Percentiles rank a stretch among this genome's conserved stretches.
Evolutionary conservation across 2,329 filamentous ascomycete genomes (phyloP).

Genomic region (Colletotrichum cordylinicola): DNA sequence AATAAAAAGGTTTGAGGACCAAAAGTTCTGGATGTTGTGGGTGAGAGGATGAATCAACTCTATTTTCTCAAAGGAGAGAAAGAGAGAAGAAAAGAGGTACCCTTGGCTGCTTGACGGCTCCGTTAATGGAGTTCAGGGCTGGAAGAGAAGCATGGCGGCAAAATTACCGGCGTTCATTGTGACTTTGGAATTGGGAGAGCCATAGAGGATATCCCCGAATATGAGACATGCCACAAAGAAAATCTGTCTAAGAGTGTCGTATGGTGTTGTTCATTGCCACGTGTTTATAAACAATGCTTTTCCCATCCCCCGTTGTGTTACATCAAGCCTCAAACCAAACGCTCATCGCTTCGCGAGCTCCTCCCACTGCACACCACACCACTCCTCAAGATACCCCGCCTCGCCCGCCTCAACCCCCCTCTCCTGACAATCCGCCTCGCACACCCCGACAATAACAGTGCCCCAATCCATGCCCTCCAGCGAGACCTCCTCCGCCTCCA

Average conservation of each 20-base stretch:
- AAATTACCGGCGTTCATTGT: conserved; percentile 25
- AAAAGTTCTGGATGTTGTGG: not conserved
- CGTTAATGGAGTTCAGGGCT: conserved; percentile 19
- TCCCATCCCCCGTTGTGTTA: conserved; percentile 29
- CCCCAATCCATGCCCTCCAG: conserved; percentile 98
- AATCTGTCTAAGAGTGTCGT: conserved; percentile 7
- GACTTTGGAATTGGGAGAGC: conserved; percentile 24
- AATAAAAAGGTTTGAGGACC: not conserved
- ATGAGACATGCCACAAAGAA: conserved; percentile 21
- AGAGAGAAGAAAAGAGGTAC: not conserved
- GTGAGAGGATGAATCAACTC: not conserved
- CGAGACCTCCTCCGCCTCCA: conserved; percentile 78
- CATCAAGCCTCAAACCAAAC: not conserved
- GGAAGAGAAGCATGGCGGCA: conserved; percentile 25
- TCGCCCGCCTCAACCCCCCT: conserved; percentile 62
- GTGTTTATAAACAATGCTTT: not conserved
- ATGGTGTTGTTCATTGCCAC: not conserved
- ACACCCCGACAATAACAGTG: conserved; percentile 87
- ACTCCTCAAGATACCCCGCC: conserved; percentile 88
- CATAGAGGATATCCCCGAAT: conserved; percentile 24
- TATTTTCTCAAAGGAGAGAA: not conserved
- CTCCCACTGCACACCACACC: conserved; percentile 99
- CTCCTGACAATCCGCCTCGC: conserved; percentile 77
- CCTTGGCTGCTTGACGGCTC: conserved; percentile 17
- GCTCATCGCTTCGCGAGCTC: conserved; percentile 59